Conservation (phyloP, 805 yeast species). For the Blastobotrys terrestris region DNA sequence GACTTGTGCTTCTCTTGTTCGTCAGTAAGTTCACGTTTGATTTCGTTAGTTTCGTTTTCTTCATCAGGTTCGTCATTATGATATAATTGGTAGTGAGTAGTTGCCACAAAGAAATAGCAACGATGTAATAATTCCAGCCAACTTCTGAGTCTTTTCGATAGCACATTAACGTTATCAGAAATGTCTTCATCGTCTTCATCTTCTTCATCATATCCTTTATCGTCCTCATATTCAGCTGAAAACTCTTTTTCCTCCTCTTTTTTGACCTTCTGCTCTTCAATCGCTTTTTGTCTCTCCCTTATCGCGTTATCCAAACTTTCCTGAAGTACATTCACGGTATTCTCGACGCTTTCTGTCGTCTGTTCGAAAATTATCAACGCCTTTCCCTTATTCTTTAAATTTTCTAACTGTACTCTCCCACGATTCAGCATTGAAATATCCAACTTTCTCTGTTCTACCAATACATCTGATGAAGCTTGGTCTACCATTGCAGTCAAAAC, state of each 20-base stretch:
- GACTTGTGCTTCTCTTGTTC: slow-evolving; percentile 28
- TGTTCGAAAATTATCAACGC: slow-evolving; percentile 45
- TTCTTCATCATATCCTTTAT: slow-evolving; percentile 16
- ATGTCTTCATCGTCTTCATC: slow-evolving; percentile 14
- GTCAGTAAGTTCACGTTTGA: neutral
- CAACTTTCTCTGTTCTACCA: slow-evolving; percentile 43
- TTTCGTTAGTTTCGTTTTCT: slow-evolving; percentile 15
- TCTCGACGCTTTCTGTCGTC: slow-evolving; percentile 9
- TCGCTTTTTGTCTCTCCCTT: slow-evolving; percentile 22
- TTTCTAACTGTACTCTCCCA: slow-evolving; percentile 63
- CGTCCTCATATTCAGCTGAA: slow-evolving; percentile 12
- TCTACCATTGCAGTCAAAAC: slow-evolving; percentile 62
- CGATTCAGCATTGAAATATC: slow-evolving; percentile 44
- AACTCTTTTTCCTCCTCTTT: slow-evolving; percentile 1
- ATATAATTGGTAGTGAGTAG: slow-evolving; percentile 57
- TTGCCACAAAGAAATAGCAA: slow-evolving; percentile 69
- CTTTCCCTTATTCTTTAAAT: slow-evolving; percentile 40
- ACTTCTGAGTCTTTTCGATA: slow-evolving; percentile 28
- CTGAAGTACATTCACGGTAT: slow-evolving; percentile 11
- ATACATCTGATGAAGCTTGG: slow-evolving; percentile 45
- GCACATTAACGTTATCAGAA: slow-evolving; percentile 5
- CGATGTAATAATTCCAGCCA: slow-evolving; percentile 67
- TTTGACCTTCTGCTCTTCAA: slow-evolving; percentile 6
- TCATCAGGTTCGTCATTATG: slow-evolving; percentile 20
- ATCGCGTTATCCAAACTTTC: slow-evolving; percentile 11